Conservation (phyloP, 225 moss, liverwort and hornwort species). For the Sphagnum contortum region DNA sequence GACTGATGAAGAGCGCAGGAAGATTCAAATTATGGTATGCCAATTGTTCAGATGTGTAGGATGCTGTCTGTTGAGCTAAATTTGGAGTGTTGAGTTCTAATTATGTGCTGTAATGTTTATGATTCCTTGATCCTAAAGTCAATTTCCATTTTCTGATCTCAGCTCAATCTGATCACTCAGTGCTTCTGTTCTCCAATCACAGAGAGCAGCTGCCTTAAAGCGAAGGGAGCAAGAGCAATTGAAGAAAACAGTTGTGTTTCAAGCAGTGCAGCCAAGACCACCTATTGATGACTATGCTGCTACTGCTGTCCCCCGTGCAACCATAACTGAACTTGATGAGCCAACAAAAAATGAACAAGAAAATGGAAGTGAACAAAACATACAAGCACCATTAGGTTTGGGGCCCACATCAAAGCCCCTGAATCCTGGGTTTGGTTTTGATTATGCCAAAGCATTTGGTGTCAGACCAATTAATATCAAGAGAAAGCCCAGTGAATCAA, state of each 20-base stretch:
- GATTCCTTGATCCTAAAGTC: not conserved
- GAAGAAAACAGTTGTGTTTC: slow-evolving; percentile 22
- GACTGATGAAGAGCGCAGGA: slow-evolving; percentile 54
- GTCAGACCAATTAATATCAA: slow-evolving; percentile 7
- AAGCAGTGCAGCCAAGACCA: slow-evolving; percentile 17
- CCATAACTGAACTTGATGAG: slow-evolving; percentile 15
- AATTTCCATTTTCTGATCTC: slow-evolving; percentile 4
- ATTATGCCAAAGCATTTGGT: slow-evolving; percentile 41
- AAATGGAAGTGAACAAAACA: slow-evolving; percentile 5
- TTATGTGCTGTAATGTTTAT: no score
- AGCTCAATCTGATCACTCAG: not conserved
- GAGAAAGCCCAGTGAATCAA: slow-evolving; percentile 2
- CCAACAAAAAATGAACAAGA: slow-evolving; percentile 4
- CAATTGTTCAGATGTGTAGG: no score
- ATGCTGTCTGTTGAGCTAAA: not conserved
- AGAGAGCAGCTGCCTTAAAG: slow-evolving; percentile 43
- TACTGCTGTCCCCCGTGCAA: slow-evolving; percentile 5
- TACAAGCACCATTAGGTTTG: slow-evolving; percentile 9
- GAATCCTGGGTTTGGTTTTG: slow-evolving; percentile 19
- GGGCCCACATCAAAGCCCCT: slow-evolving; percentile 9
- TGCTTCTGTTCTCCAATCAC: slow-evolving; percentile 2
- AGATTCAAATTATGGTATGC: slow-evolving; percentile 53
- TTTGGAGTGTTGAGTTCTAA: not conserved
- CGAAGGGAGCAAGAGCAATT: slow-evolving; percentile 20
- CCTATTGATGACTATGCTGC: not conserved